Percentiles rank a stretch among this genome's conserved stretches.
phyloP scores from a whole-genome alignment of 2,329 filamentous ascomycete genomes.

The Beauveria australis region DNA sequence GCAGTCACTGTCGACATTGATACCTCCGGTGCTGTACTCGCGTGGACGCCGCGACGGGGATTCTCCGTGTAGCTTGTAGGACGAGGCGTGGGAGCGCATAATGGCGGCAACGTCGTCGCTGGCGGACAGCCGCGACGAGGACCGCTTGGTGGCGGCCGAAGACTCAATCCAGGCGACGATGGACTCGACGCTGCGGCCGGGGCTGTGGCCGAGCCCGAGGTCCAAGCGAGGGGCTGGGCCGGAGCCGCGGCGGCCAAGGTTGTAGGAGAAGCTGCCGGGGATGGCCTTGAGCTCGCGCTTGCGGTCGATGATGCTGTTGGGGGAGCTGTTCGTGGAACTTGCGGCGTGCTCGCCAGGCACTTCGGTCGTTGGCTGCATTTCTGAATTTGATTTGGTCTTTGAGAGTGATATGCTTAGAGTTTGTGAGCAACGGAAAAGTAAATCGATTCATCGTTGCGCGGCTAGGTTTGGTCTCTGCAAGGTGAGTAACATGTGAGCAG shows the following conservation, averaged over 20 bases:
- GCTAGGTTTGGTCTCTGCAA: not conserved
- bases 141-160: not conserved
- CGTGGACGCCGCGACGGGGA: not conserved
- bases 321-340: not conserved
- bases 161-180: slow-evolving; percentile 26
- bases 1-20: slow-evolving; percentile 23
- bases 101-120: not conserved
- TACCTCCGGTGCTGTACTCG: not conserved
- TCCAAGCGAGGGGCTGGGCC: not conserved
- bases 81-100: not conserved
- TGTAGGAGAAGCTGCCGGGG: slow-evolving; percentile 22
- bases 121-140: not conserved
- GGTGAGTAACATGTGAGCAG: slow-evolving; percentile 4
- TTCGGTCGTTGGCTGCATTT: not conserved
- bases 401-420: not conserved
- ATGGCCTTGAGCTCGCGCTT: slow-evolving; percentile 15
- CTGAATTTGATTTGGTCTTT: not conserved
- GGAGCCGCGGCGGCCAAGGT: slow-evolving; percentile 16
- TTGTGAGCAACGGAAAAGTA: not conserved
- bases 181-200: slow-evolving; percentile 21
- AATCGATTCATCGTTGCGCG: not conserved
- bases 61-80: not conserved
- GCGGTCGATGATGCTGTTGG: slow-evolving; percentile 5
- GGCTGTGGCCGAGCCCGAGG: not conserved
- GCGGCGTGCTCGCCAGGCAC: not conserved